Conservation (phyloP, 768 basidiomycete genomes). For the Russula ochroleuca region DNA sequence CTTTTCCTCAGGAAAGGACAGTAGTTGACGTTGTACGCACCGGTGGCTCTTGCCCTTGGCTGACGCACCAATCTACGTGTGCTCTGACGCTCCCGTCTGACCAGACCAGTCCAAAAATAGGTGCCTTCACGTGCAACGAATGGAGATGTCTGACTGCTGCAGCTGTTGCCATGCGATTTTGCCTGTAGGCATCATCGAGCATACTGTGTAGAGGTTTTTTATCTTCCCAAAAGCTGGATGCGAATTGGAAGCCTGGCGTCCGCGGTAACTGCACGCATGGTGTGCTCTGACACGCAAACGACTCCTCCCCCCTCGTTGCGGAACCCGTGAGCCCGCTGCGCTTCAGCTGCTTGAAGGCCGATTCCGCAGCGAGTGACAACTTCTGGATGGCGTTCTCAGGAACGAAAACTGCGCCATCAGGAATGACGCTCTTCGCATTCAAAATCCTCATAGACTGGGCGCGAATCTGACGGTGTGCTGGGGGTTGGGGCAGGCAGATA, state of each 20-base stretch:
- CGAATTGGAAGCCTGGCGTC: conserved; percentile 48
- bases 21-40: neutral
- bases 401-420: conserved; percentile 49
- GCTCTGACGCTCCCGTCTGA: conserved; percentile 48
- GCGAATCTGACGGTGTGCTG: conserved; percentile 31
- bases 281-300: conserved; percentile 51
- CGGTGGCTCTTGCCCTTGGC: conserved; percentile 9
- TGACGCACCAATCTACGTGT: conserved; percentile 52
- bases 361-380: conserved; percentile 43
- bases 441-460: conserved; percentile 39
- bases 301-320: conserved; percentile 41
- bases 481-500: conserved; percentile 47
- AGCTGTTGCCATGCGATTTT: conserved; percentile 54
- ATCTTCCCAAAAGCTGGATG: conserved; percentile 55
- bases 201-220: conserved; percentile 51
- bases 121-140: conserved; percentile 43
- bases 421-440: conserved; percentile 45
- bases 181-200: conserved; percentile 52
- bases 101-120: conserved; percentile 54
- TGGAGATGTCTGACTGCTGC: conserved; percentile 48
- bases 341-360: conserved; percentile 47
- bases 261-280: conserved; percentile 47
- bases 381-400: conserved; percentile 38
- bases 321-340: conserved; percentile 37
- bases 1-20: neutral